Evolutionary conservation across 805 yeast species (phyloP), one percentile per base, ranked within the genome.

Genomic region (Hagleromyces aurorensis): DNA sequence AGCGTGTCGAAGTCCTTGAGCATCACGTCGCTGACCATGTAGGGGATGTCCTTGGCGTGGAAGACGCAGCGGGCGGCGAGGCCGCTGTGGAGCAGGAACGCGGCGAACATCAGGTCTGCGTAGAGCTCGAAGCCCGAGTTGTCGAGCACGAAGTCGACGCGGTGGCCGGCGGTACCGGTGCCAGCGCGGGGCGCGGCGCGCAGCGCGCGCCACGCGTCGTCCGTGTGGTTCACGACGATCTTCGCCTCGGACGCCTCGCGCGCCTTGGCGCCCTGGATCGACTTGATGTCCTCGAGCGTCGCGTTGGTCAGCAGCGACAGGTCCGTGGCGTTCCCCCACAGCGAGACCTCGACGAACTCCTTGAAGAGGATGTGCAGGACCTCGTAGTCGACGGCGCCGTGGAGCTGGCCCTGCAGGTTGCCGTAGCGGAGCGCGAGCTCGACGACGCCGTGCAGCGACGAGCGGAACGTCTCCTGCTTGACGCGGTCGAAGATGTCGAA

Each of bases 271-370:
- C 96, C 96, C 63, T 91, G 99, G 21, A 85, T 74, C 5, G 89
- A 75, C 56, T 84, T 81, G 47, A 91, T 80, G 42, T 91, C 96
- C 26, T 87, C 96, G 16, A 85, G 54, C 6, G 86, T 75, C n/a
- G 89, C 85, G 36, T 83, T 86, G 4, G 93, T 87, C 39, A 91
- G 65, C 31, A 93, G 62, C 0, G 96, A 85, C 49, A 91, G 68
- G 57, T 91, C 99, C 4, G 96, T 84, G 12, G 97, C 96, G 57
- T 91, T 91, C 16, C 99, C 99, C 99, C 99, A 91, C 31, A 91
- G 60, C 0, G 96, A 83, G 32, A 89, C 72, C 51, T 86, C 94
- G 23, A 82, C 59, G 39, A 87, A 81, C 53, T 91, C 99, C 38
- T 67, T 71, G 64, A 86, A 87, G 25, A 85, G 61, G 8, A 78